These are phyloP conservation scores for Neopestalotiopsis rosae DNA, from an alignment of 2,329 filamentous ascomycete genomes.

Conservation along the genomic window DNA sequence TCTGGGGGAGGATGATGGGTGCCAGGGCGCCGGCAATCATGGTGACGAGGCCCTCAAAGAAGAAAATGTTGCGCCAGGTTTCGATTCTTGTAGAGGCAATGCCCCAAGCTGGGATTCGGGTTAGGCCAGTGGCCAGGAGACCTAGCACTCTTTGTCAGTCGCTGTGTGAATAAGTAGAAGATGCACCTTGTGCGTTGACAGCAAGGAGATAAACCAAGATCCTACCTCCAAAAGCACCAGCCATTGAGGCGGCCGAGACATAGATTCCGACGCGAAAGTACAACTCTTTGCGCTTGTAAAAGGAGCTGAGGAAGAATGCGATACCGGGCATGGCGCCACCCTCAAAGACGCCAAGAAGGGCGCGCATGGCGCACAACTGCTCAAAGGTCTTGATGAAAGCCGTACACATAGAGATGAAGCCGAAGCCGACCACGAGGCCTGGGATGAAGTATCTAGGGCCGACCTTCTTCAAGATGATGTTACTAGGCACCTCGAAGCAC, in stretches of 20 bases:
- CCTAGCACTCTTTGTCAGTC: constrained; percentile 26
- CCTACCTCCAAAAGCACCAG: constrained; percentile 58
- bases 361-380: constrained; percentile 51
- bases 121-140: constrained; percentile 57
- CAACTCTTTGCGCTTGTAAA: constrained; percentile 62
- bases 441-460: constrained; percentile 60
- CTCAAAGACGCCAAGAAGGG: constrained; percentile 59
- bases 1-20: constrained; percentile 57
- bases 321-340: constrained; percentile 64
- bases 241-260: constrained; percentile 58
- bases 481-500: constrained; percentile 60
- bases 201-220: not conserved
- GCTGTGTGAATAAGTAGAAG: too few relatives aligned
- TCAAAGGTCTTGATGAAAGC: constrained; percentile 56
- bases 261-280: constrained; percentile 62
- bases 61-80: constrained; percentile 66
- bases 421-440: constrained; percentile 59
- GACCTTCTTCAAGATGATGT: constrained; percentile 58
- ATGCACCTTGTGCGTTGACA: not conserved
- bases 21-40: constrained; percentile 51
- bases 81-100: constrained; percentile 44
- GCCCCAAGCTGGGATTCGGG: constrained; percentile 58
- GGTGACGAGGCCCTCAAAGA: constrained; percentile 65
- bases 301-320: constrained; percentile 60
- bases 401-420: constrained; percentile 57